phyloP scores from a whole-genome alignment of 2,329 filamentous ascomycete genomes.

The Xylaria sp. region DNA sequence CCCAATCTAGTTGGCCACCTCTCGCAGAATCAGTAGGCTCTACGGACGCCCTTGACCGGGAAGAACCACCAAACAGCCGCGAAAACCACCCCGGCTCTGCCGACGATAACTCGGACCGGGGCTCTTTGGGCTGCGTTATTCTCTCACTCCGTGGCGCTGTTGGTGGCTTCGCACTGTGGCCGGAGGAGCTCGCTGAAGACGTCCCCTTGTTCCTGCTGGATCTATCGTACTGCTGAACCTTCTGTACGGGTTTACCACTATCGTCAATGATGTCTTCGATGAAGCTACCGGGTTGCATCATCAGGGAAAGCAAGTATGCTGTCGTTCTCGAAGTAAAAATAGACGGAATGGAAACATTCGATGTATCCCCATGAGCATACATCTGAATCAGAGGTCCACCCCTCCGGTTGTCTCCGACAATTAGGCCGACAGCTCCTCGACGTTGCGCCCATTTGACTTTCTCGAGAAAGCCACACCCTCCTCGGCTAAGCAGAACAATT shows the following conservation, averaged over 20 bases:
- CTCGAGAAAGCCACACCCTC: constrained; percentile 95
- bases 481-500: constrained; percentile 88
- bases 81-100: constrained; percentile 57
- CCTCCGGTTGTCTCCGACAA: constrained; percentile 92
- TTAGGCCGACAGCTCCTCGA: constrained; percentile 86
- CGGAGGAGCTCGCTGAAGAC: constrained; percentile 48
- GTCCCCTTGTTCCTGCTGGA: constrained; percentile 52
- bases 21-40: constrained; percentile 72
- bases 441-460: constrained; percentile 98
- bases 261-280: constrained; percentile 70
- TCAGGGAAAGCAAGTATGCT: constrained; percentile 88
- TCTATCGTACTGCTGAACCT: constrained; percentile 62
- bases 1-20: constrained; percentile 80
- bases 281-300: constrained; percentile 78
- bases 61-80: constrained; percentile 54
- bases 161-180: constrained; percentile 46
- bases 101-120: constrained; percentile 41
- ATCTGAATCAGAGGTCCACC: constrained; percentile 93
- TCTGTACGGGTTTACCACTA: constrained; percentile 67
- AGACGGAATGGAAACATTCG: constrained; percentile 92
- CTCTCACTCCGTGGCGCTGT: constrained; percentile 44
- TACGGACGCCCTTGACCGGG: constrained; percentile 53
- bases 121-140: constrained; percentile 45
- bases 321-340: constrained; percentile 96
- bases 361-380: constrained; percentile 97